A percentile compares a stretch with the other conserved stretches of the same genome.
Conservation (phyloP, 2,329 filamentous ascomycete species). For the Ophiostoma ulmi region DNA sequence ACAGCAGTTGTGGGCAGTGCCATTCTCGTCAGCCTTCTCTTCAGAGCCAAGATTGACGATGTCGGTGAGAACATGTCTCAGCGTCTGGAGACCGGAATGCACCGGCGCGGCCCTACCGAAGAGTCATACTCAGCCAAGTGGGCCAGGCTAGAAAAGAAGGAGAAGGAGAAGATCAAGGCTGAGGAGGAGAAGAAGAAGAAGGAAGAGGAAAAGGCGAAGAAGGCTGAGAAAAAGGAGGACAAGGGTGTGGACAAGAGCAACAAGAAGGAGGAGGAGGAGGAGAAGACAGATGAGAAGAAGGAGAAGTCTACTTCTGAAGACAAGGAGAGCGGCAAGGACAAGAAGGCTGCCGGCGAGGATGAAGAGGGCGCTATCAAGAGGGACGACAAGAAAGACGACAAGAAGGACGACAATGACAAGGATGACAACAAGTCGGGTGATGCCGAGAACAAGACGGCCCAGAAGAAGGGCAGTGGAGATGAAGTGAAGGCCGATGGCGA, state of each 20-base stretch:
- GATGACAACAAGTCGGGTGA: constrained; percentile 18
- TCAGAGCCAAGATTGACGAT: constrained; percentile 66
- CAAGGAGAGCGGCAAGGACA: constrained; percentile 18
- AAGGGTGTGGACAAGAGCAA: constrained; percentile 10
- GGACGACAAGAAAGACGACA: constrained; percentile 6
- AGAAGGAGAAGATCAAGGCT: constrained; percentile 27
- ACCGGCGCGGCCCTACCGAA: constrained; percentile 30
- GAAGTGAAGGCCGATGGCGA: constrained; percentile 22
- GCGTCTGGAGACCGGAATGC: constrained; percentile 39
- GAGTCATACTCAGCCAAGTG: constrained; percentile 40
- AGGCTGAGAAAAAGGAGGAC: constrained; percentile 25
- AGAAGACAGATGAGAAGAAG: not conserved
- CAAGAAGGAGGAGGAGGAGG: constrained; percentile 19
- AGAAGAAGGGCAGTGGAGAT: constrained; percentile 17
- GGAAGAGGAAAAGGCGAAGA: constrained; percentile 28
- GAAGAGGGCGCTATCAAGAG: constrained; percentile 20
- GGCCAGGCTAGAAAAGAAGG: constrained; percentile 35
- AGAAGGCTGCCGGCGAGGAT: constrained; percentile 19
- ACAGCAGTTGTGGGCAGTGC: constrained; percentile 82
- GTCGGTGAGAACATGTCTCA: constrained; percentile 33
- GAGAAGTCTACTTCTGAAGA: constrained; percentile 15
- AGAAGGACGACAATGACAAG: constrained; percentile 13
- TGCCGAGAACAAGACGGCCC: constrained; percentile 22
- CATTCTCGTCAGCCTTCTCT: constrained; percentile 75
- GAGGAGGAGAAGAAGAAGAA: constrained; percentile 30